Evolutionary conservation across 805 yeast genomes (phyloP), one percentile per base, ranked within the genome.

Genomic region (Wickerhamiella hasegawae): DNA sequence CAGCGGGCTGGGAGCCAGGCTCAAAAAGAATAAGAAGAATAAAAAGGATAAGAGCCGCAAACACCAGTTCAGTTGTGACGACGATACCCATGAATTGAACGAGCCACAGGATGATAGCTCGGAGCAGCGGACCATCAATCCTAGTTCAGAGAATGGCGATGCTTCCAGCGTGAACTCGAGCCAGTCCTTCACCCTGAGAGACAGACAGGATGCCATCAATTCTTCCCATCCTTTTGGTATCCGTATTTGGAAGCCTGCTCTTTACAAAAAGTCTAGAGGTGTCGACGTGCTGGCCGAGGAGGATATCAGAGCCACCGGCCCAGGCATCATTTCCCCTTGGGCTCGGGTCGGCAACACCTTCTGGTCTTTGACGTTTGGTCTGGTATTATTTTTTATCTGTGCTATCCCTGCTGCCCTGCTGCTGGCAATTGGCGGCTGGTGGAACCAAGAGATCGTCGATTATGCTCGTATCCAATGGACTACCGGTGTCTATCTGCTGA

Each of bases 221-320:
- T 75, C 80, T 35, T 84, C 96, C 4, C 98, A 90, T 62, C 98
- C 98, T 1, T 90, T 90, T 50, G 98, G 98, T 66, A 87, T 90
- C 31, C 77, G 94, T 55, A 82, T 90, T 48, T 90, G 98, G 98
- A 90, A 90, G 52, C 98, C 98, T 1, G 95, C 97, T 2, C 62
- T 90, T 37, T 90, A 90, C 59, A 90, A 90, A 54, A 90, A 90
- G 55, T 69, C 70, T 40, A 73, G 98, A 49, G 81, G 95, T 3
- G 96, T 90, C 22, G 90, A 90, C 45, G 66, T 74, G 28, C 76
- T 82, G 39, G 96, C 97, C 2, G 93, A 82, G 40, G 79, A 79
- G 42, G 98, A 90, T 63, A 82, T 90, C 45, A 19, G 36, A 18
- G 31, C 24, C n/a, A 18, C 29, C 3, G 34, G 32, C 11, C 70